These are phyloP conservation scores for Pyrenophora seminiperda DNA, from an alignment of 2,329 filamentous ascomycete species.

Conservation along the genomic window DNA sequence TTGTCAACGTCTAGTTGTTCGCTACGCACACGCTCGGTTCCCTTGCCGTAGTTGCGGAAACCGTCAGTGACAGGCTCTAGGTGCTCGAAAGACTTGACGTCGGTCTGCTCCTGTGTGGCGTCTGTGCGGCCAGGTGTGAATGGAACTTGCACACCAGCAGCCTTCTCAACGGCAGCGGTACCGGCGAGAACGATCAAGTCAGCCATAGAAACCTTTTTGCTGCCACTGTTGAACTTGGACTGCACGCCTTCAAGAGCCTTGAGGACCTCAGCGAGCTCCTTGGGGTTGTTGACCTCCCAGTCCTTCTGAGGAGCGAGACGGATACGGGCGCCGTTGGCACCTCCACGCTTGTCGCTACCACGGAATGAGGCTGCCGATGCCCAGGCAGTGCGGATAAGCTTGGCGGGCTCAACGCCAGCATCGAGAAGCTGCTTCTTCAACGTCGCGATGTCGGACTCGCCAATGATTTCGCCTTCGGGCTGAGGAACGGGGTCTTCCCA, in stretches of 20 bases:
- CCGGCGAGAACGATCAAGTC: conserved; percentile 80
- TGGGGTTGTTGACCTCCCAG: conserved; percentile 77
- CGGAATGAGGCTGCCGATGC: conserved; percentile 46
- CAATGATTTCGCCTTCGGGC: conserved; percentile 62
- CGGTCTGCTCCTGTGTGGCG: conserved; percentile 73
- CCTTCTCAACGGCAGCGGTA: conserved; percentile 72
- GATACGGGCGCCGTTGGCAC: conserved; percentile 80
- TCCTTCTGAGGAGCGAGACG: conserved; percentile 72
- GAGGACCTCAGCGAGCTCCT: conserved; percentile 67
- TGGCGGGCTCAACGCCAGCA: conserved; percentile 63
- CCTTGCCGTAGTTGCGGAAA: conserved; percentile 78
- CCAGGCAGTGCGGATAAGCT: conserved; percentile 61
- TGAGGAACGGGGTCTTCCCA: conserved; percentile 78
- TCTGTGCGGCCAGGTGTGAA: conserved; percentile 76
- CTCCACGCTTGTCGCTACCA: conserved; percentile 78
- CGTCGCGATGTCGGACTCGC: conserved; percentile 65
- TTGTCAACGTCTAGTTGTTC: conserved; percentile 75
- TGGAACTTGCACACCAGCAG: conserved; percentile 66
- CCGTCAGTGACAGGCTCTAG: conserved; percentile 74
- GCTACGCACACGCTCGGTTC: conserved; percentile 63
- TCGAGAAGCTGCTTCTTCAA: conserved; percentile 72
- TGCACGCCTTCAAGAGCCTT: conserved; percentile 67
- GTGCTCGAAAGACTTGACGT: conserved; percentile 65
- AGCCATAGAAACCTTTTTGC: conserved; percentile 77
- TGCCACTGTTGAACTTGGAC: conserved; percentile 66